These are phyloP conservation scores for rapeseed (Brassica napus) DNA, from an alignment of 345 rosid genomes.

Conservation along the genomic window Da-Ae NC_063449.1:46905001-46905500, in stretches of 20 bases:
- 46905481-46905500: conserved; percentile 87
- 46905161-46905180: neutral
- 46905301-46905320: conserved; percentile 62
- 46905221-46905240: conserved; percentile 79
- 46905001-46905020: conserved; percentile 65
- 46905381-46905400: conserved; percentile 59
- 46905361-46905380: conserved; percentile 25
- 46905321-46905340: neutral
- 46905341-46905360: conserved; percentile 5
- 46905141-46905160: neutral
- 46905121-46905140: neutral
- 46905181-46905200: neutral
- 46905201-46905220: conserved; percentile 59
- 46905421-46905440: conserved; percentile 73
- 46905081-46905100: neutral
- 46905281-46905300: conserved; percentile 69
- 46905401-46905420: conserved; percentile 66
- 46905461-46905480: conserved; percentile 77
- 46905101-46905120: neutral
- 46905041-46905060: neutral
- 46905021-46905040: neutral
- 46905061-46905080: neutral
- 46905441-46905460: conserved; percentile 85
- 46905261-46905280: conserved; percentile 79
- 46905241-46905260: conserved; percentile 79